Evolutionary conservation across 345 rosid genomes (phyloP), one percentile per base, ranked within the genome.

Genomic region (Streptanthus diversifolius): DNA sequence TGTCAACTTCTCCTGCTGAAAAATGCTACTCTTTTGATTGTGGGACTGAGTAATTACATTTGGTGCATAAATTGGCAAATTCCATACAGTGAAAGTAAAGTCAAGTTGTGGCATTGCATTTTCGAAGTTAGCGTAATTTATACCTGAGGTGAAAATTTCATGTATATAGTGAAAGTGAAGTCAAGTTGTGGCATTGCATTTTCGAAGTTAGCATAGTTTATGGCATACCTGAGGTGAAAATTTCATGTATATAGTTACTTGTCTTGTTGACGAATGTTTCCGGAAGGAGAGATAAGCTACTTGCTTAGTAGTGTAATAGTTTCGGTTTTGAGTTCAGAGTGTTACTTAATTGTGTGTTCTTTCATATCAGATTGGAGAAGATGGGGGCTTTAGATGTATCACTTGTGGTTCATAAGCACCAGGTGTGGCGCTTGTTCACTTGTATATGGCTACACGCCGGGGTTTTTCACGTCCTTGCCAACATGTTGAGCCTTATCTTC

Each of bases 381-480:
- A 87, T 92, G 92, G 99, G 98, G 47, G 97, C 96, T 39, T 62
- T 90, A 49, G 77, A 82, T 63, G 82, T 85, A 55, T 2, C 70
- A 37, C 85, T 78, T 63, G 83, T 86, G 56, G 91, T 85, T 39
- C 77, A 80, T 17, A 27, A 59, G 55, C 88, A 80, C 68, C 91
- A 95, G 61, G 83, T 80, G 32, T 95, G 99, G 99, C 89, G 98
- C 41, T 74, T 95, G 39, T 33, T 95, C 45, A 79, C 88, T 59
- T 95, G 97, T 78, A 82, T 95, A 73, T 92, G 99, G 99, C 77
- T 95, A 80, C 99, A 92, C n/a, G 98, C 91, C 0, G 99, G 99
- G 8, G 87, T 95, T 75, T 84, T 95, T 67, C 99, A 95, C 71
- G 45, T 95, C 17, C 89, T 92, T 68, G 89, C 97, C 59, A 95